Evolutionary conservation across 768 basidiomycete species (phyloP).

Genomic region (Suillus weaverae): DNA sequence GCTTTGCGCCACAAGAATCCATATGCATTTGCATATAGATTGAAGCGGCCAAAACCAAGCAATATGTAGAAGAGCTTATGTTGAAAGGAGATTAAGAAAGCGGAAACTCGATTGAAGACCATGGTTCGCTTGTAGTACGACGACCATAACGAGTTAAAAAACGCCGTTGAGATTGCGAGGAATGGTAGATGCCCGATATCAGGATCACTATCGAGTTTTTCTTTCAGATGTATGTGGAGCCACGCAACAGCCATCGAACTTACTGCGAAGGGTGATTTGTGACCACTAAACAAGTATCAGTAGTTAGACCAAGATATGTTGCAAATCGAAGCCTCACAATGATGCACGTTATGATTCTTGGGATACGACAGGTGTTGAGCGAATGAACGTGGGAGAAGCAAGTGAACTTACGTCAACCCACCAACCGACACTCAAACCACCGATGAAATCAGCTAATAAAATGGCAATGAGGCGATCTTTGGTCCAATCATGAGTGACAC

Average conservation of each 20-base stretch:
- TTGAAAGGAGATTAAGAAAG: conserved; percentile 70
- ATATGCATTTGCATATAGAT: conserved; percentile 91
- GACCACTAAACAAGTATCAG: conserved; percentile 58
- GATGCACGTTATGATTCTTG: conserved; percentile 94
- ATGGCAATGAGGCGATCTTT: conserved; percentile 80
- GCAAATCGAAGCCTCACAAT: conserved; percentile 58
- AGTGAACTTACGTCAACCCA: conserved; percentile 89
- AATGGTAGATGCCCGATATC: conserved; percentile 91
- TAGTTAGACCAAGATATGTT: conserved; percentile 8
- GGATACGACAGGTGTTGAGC: conserved; percentile 2
- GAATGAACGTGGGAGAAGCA: conserved; percentile 10
- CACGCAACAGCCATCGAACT: conserved; percentile 24
- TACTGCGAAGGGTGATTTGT: conserved; percentile 98
- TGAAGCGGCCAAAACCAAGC: conserved; percentile 90
- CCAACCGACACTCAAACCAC: conserved; percentile 95
- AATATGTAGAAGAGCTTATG: conserved; percentile 92
- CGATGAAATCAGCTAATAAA: conserved; percentile 80
- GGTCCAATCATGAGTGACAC: conserved; percentile 86
- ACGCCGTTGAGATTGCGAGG: conserved; percentile 87
- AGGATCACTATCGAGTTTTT: conserved; percentile 55
- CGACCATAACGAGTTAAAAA: conserved; percentile 85
- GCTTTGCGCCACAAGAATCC: conserved; percentile 65
- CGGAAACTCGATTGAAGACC: conserved; percentile 70
- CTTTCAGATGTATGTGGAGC: neutral
- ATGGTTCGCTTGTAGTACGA: conserved; percentile 93